Base-by-base conservation (phyloP, 2,329 filamentous ascomycete species). In the Exophiala mesophila region DNA sequence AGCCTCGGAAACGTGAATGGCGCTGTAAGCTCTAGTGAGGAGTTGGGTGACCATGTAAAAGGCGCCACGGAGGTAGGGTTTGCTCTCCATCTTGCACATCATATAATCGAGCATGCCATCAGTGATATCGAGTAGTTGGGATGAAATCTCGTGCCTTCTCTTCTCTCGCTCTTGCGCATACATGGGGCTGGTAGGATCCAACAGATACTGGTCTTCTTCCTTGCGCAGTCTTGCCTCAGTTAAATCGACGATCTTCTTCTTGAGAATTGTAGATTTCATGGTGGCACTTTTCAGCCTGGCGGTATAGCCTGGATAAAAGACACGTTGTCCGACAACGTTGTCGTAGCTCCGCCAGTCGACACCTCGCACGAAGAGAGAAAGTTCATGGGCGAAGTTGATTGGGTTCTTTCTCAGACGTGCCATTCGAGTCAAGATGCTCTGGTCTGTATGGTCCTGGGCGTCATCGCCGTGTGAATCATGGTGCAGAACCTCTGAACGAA, bases 11-110 rank as follows among this genome's bases (percentile, higher is more conserved):
- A 97, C 88, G 63, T 98, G 92, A 39, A 98, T 95, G 7, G 78
- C 92, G 69, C 97, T 90, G 63, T 98, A 98, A 4, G 92, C 90
- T 47, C 92, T 73, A 3, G 90, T 94, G 49, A 97, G 71, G 34
- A 97, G 73, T 65, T 97, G 90, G 1, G 89, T 94, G 35, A 73
- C 74, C 28, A 95, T 61, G 62, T 96, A 98, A 62, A 97, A 97
- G 34, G 92, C 90, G 17, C 87, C 80, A 36, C 92, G 74, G 55
- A 98, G 95, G 59, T 97, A 97, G 2, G 78, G 72, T 61, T 89
- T 94, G 71, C 84, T 94, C 65, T 98, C 92, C 75, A 97, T 90
- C 67, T 98, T 98, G 76, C 90, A 97, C 49, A 98, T 96, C 92
- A 98, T 97, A 50, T 83, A 80, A 59, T 95, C 88, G 17, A 88